phyloP scores from a whole-genome alignment of 345 rosid genomes.

The Syzygium aromaticum region DNA sequence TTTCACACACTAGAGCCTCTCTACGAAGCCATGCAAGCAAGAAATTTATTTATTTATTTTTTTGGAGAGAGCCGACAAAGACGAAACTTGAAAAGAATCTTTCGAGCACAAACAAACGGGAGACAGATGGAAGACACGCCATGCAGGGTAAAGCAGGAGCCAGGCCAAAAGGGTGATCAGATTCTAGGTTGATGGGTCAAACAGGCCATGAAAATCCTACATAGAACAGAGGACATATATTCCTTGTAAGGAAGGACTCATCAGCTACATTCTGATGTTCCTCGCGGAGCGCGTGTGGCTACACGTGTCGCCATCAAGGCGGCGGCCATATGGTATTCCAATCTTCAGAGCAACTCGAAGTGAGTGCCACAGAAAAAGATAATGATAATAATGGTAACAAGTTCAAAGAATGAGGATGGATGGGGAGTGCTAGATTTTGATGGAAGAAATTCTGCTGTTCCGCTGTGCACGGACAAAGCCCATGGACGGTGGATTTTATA shows the following conservation, averaged over 20 bases:
- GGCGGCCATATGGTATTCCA: neutral
- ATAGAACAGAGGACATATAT: slow-evolving; percentile 16
- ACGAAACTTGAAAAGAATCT: neutral
- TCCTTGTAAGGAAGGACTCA: neutral
- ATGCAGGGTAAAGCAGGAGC: slow-evolving; percentile 39
- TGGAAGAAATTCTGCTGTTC: neutral
- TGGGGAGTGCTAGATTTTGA: neutral
- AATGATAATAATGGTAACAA: neutral
- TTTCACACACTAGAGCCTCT: neutral
- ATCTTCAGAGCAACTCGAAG: neutral
- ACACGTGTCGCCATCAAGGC: neutral
- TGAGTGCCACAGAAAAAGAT: neutral
- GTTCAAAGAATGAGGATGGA: neutral
- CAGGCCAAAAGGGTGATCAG: slow-evolving; percentile 6
- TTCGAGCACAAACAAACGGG: neutral
- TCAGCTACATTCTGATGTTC: neutral
- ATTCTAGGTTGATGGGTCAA: slow-evolving; percentile 16
- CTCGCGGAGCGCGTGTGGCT: neutral
- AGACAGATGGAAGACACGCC: neutral
- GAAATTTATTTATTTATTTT: neutral
- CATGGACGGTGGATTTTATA: neutral
- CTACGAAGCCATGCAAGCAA: neutral
- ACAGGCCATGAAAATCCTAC: slow-evolving; percentile 18
- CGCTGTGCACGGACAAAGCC: neutral
- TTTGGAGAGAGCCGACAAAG: neutral